Evolutionary conservation across 148 eudicot species (phyloP).

Genomic region (Vaccinium corymbosum): DNA sequence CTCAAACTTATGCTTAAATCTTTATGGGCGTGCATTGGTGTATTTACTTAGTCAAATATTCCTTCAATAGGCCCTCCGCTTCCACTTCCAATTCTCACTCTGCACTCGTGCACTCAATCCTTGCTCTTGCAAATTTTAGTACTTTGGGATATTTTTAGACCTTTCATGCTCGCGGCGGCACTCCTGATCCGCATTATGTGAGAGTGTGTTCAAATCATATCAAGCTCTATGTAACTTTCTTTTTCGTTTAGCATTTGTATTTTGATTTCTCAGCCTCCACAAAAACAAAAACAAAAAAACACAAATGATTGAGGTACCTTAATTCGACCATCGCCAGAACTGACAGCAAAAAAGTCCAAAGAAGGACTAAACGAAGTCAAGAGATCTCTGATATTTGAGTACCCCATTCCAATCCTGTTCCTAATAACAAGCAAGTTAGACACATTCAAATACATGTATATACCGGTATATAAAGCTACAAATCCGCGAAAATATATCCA

Average conservation of each 20-base stretch:
- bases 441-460: neutral
- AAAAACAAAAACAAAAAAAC: neutral
- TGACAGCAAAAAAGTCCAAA: conserved; percentile 65
- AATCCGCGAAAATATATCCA: neutral
- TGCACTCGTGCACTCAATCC: no score
- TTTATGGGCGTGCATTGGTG: no score
- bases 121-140: no score
- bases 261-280: neutral
- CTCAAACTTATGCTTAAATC: no score
- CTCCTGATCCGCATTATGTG: no score
- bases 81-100: no score
- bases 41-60: no score
- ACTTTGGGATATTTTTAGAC: no score
- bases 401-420: conserved; percentile 15
- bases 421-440: neutral
- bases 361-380: conserved; percentile 77
- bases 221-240: neutral
- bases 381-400: conserved; percentile 62
- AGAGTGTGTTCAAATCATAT: neutral
- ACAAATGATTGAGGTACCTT: conserved; percentile 41
- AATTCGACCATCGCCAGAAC: conserved; percentile 79
- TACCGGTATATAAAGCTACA: neutral
- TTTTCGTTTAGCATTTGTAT: neutral
- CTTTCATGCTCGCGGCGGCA: no score
- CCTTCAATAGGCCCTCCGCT: no score